phyloP scores from a whole-genome alignment of 2,329 filamentous ascomycete genomes.

The Rutstroemia sp. region DNA sequence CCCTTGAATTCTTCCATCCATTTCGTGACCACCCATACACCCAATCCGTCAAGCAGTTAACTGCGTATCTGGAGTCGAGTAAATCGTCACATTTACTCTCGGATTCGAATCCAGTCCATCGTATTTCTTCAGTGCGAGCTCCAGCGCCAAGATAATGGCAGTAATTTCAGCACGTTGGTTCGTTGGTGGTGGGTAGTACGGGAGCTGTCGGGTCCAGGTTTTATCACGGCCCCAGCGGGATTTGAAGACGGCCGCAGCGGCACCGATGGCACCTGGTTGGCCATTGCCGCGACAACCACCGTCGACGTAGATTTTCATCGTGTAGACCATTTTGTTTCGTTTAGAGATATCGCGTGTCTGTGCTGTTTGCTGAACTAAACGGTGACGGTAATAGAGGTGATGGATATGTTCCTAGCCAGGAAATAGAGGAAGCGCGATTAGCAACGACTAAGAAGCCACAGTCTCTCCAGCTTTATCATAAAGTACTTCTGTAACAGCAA shows the following conservation, averaged over 20 bases:
- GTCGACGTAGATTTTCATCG: conserved; percentile 29
- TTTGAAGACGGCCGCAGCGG: conserved; percentile 27
- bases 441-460: too few species aligned
- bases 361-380: too few species aligned
- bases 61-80: conserved; percentile 32
- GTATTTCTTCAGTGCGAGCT: conserved; percentile 35
- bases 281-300: conserved; percentile 31
- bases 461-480: too few species aligned
- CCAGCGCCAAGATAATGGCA: conserved; percentile 39
- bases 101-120: conserved; percentile 15
- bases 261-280: conserved; percentile 20
- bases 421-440: too few species aligned
- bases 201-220: conserved; percentile 1
- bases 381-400: too few species aligned
- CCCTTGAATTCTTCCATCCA: conserved; percentile 29
- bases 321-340: background rate
- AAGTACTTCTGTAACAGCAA: too few species aligned
- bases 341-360: too few species aligned
- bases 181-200: conserved; percentile 19
- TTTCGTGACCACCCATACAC: conserved; percentile 29
- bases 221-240: background rate
- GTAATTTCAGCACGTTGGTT: conserved; percentile 33
- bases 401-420: too few species aligned
- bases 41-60: conserved; percentile 31
- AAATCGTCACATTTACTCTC: conserved; percentile 25